A percentile compares a stretch with the other conserved stretches of the same genome.
Conservation (phyloP, 345 rosid species). For the Eucalyptus erythrocorys region DNA sequence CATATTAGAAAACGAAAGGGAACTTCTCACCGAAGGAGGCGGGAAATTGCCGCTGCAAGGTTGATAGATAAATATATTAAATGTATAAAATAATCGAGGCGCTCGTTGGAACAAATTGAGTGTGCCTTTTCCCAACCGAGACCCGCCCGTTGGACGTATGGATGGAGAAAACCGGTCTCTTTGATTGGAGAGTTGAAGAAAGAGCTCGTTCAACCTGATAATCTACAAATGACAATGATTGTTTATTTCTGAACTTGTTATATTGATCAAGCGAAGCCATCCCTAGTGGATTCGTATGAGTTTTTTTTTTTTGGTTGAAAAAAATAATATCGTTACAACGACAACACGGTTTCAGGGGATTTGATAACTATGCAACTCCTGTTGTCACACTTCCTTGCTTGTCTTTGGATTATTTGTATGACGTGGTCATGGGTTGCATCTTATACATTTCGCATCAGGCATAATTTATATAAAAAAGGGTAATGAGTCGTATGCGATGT, state of each 20-base stretch:
- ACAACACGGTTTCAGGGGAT: neutral
- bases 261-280: neutral
- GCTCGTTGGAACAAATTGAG: too few relatives aligned
- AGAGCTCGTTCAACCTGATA: neutral
- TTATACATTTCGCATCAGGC: accelerated
- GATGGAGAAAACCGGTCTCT: too few relatives aligned
- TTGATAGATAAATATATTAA: too few relatives aligned
- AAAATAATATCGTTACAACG: neutral
- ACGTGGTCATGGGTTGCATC: neutral
- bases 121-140: too few relatives aligned
- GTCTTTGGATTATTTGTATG: neutral
- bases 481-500: neutral
- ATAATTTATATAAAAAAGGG: neutral
- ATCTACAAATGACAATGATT: neutral
- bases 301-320: neutral
- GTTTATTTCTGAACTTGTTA: neutral
- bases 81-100: too few relatives aligned
- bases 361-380: neutral
- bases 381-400: neutral
- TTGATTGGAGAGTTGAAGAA: too few relatives aligned
- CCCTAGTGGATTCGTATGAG: neutral
- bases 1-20: too few relatives aligned
- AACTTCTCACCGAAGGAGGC: too few relatives aligned
- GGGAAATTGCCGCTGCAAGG: too few relatives aligned
- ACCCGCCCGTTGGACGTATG: too few relatives aligned